Base-by-base conservation (phyloP, 1,284 basidiomycete genomes). In the Microbotryum scabiosae region DNA sequence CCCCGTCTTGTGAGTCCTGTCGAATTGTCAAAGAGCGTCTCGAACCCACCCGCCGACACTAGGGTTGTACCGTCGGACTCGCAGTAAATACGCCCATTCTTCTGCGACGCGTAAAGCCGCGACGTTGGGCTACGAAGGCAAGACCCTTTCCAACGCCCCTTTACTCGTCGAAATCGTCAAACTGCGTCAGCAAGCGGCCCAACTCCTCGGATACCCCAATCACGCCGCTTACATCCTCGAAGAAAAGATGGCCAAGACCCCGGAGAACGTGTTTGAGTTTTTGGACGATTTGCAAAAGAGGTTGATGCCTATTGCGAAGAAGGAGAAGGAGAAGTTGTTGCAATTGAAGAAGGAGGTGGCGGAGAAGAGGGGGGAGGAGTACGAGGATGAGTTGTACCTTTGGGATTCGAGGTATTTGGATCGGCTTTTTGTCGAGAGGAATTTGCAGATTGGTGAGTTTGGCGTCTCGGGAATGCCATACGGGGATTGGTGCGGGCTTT, bases 191-290 rank as follows among this genome's bases (percentile, higher is more conserved):
- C 74, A 83, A 71, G 85, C 87, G 57, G 82, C 85, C 1, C 75
- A 76, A 28, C 70, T 90, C 5, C 77, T 90, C 18, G 82, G 81
- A 6, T 90, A 90, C 68, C 73, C 82, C n/a, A 88, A 82, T 20
- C 89, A 87, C 84, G 87, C 86, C 1, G 86, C 87, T 72, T 90
- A 84, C 71, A 75, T 84, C 26, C 87, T 87, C 0, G 87, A 90
- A 72, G 80, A 55, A 20, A 90, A 89, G 77, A 90, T 91, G 88
- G 82, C 86, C 64, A 89, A 89, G 73, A 81, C 78, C 43, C 83
- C 82, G 2, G 76, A 81, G 51, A 79, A 79, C 52, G 83, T 85
- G 2, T 73, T 78, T 68, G 77, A 81, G 45, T 85, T 91, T 78
- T 77, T 90, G 57, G 77, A 82, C 45, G 85, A 89, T 54, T 82